Evolutionary conservation across 805 yeast genomes (phyloP).

Genomic region (Barnettozyma pratensis): DNA sequence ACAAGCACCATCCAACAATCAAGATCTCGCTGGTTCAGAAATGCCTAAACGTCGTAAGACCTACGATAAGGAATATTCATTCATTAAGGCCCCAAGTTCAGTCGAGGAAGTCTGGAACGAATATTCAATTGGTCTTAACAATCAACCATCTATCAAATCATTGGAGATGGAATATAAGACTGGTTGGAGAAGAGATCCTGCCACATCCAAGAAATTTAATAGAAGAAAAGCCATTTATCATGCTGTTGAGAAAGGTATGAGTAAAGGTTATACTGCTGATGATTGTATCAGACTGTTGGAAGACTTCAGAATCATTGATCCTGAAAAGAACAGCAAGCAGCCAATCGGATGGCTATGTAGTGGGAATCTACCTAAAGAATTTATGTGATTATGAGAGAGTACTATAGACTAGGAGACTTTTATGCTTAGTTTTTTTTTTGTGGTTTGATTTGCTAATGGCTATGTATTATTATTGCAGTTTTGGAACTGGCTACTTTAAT

Average conservation of each 20-base stretch:
- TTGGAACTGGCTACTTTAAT: too few relatives aligned
- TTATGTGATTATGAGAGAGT: not conserved
- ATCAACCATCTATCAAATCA: slow-evolving; percentile 46
- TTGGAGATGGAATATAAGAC: slow-evolving; percentile 46
- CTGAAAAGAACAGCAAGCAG: slow-evolving; percentile 36
- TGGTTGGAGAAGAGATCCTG: slow-evolving; percentile 52
- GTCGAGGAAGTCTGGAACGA: slow-evolving; percentile 54
- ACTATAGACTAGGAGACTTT: not conserved
- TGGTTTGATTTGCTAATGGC: too few relatives aligned
- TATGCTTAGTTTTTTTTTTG: too few relatives aligned
- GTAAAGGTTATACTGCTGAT: slow-evolving; percentile 38
- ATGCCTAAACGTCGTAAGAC: slow-evolving; percentile 22
- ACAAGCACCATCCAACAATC: not conserved
- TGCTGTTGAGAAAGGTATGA: slow-evolving; percentile 47
- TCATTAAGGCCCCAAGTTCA: slow-evolving; percentile 39
- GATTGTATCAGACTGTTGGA: slow-evolving; percentile 43
- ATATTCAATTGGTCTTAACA: slow-evolving; percentile 45
- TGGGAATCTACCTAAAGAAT: slow-evolving; percentile 31
- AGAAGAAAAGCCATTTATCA: slow-evolving; percentile 49
- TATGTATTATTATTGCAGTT: too few relatives aligned
- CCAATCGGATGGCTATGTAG: slow-evolving; percentile 42
- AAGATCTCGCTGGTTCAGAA: not conserved
- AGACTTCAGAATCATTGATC: slow-evolving; percentile 36
- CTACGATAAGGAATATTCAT: slow-evolving; percentile 30
- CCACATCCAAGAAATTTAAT: slow-evolving; percentile 47